Evolutionary conservation across 208 protist species (phyloP), one percentile per base, ranked within the genome.

Genomic region (Blechomonas ayalai): DNA sequence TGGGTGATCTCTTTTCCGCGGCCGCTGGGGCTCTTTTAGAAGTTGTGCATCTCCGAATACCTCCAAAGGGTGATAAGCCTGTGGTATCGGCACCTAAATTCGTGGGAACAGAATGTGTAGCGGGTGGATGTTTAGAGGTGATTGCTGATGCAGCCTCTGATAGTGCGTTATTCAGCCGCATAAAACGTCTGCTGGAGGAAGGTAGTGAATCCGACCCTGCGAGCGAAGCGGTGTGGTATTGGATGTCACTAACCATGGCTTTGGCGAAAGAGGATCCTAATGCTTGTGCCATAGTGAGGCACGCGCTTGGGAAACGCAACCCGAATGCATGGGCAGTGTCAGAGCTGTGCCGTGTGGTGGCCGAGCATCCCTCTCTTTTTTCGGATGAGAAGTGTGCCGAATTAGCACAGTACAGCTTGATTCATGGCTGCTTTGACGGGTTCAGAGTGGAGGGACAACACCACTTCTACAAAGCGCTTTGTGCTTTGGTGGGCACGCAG

Each of bases 31-130:
- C 62, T 12, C 52, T 73, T 34, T 52, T 73, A 22, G 67, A 76
- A 18, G 56, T 57, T 32, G 45, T 74, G 31, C 39, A 53, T 19
- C 59, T 75, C 34, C 37, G 61, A 8, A 49, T 52, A 48, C 35
- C 45, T 3, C 34, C 32, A 42, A 43, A 27, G 18, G 19, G 48
- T 25, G 52, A 61, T n/a, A 32, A 29, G 15, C 19, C 49, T 33
- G 28, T 6, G 12, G 41, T 66, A 19, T 5, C 15, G 19, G 32
- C 62, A 20, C 75, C 75, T 28, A 9, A 35, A 16, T 56, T 68
- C 41, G 33, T 83, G 37, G 75, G 75, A 28, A 45, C 62, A 34
- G 75, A 83, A 31, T 67, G 68, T 36, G 37, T 45, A 4, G 42
- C 68, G 1, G 54, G 60, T 24, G 33, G 52, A 6, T 59, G 75